Evolutionary conservation across 306 rosid species (phyloP), one percentile per base, ranked within the genome.

Genomic region (Vigna reflexopilosa): DNA sequence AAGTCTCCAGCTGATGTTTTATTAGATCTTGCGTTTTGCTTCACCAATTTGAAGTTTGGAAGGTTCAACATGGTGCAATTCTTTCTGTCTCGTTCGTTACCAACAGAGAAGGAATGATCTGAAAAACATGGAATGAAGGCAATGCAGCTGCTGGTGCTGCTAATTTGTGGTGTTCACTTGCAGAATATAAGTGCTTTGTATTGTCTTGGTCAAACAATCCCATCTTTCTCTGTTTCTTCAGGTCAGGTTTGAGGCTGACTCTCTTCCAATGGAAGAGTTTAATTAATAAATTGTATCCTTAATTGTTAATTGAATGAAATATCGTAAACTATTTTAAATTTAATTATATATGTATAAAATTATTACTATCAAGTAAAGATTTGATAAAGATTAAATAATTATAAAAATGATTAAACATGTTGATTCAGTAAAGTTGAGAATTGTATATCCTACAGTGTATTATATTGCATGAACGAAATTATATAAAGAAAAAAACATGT

Each of bases 21-120:
- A 32, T 62, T 32, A 62, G 24, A 61, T 74, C 70, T 69, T 67
- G 66, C 72, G 75, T 54, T 79, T 67, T 78, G 79, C 71, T 75
- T 50, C 75, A 42, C 77, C 59, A 40, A 77, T 80, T 82, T 32
- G n/a, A 72, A 78, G 68, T 44, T 19, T 30, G 57, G 56, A 82
- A 67, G 83, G 82, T 72, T 66, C 65, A 24, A 52, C 52, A 19
- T 4, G 80, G 76, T 58, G 17, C 34, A 56, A 83, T 69, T 42
- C 57, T 65, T 73, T 65, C 76, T 59, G 70, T 52, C 63, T 82
- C 75, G 73, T 69, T 78, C 67, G 9, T 22, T 73, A 47, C 42
- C 55, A 40, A 75, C 77, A 56, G 77, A 69, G 75, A 52, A 75
- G 10, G 12, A 78, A 51, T 70, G 77, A 51, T 74, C 50, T 36